Conservation (phyloP, 2,329 filamentous ascomycete genomes). For the Elsinoe necatrix region DNA sequence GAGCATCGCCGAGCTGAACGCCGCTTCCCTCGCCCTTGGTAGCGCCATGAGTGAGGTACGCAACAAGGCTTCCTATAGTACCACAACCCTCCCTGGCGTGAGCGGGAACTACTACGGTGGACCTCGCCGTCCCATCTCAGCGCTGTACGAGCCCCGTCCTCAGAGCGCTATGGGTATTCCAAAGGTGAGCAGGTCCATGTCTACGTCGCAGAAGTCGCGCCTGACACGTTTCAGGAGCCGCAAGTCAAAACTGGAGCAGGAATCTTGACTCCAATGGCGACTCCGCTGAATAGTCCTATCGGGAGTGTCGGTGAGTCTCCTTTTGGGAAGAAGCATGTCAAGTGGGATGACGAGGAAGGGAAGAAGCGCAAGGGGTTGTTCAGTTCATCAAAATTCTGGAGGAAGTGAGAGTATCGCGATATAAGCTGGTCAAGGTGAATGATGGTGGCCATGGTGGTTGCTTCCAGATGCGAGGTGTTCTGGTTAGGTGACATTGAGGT, state of each 20-base stretch:
- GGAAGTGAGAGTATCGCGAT: background rate
- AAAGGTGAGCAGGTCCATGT: background rate
- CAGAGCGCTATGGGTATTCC: background rate
- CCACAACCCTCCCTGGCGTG: background rate
- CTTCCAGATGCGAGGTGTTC: background rate
- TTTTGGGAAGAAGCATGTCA: slow-evolving; percentile 1
- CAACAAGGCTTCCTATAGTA: background rate
- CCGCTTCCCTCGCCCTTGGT: background rate
- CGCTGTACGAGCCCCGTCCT: background rate
- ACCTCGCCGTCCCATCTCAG: background rate
- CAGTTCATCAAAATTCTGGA: background rate
- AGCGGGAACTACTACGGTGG: background rate
- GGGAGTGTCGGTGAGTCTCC: background rate
- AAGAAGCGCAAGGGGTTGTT: slow-evolving; percentile 1
- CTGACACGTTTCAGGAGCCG: background rate
- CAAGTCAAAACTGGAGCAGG: background rate
- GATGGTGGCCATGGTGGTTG: background rate
- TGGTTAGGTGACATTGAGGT: background rate
- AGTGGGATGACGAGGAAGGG: slow-evolving; percentile 1
- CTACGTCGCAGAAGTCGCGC: background rate
- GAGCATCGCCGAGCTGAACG: slow-evolving; percentile 6
- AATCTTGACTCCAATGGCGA: background rate
- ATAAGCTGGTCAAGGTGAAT: background rate
- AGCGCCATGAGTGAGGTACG: slow-evolving; percentile 2
- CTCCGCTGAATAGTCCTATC: background rate